These are phyloP conservation scores for Tardiomyces digboiensis DNA, from an alignment of 1,139 yeast genomes.

Conservation along the genomic window DNA sequence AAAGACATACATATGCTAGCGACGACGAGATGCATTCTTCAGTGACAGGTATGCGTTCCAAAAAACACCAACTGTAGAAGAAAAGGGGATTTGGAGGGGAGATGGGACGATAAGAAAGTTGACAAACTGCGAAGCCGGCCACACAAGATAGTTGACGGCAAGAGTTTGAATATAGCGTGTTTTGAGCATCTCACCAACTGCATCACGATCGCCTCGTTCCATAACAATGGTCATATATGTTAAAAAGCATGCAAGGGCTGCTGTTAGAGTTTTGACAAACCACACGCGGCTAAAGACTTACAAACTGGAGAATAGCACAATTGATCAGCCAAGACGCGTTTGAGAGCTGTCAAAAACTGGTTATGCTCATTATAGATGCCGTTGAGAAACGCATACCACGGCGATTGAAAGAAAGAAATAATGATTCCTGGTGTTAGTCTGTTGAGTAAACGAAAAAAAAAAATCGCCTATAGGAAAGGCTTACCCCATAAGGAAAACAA, in stretches of 20 bases:
- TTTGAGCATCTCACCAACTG: conserved; percentile 52
- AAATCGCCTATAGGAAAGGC: conserved; percentile 23
- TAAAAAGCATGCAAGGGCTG: conserved; percentile 62
- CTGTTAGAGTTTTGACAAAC: conserved; percentile 3
- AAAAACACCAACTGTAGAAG: conserved; percentile 78
- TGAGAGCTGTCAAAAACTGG: conserved; percentile 68
- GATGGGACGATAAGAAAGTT: conserved; percentile 78
- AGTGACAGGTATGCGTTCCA: conserved; percentile 92
- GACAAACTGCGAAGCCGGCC: conserved; percentile 92
- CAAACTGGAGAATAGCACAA: conserved; percentile 76
- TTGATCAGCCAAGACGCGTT: conserved; percentile 87
- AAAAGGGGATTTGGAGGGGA: conserved; percentile 80
- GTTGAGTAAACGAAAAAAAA: not conserved
- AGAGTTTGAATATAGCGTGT: conserved; percentile 67
- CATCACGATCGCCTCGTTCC: conserved; percentile 62
- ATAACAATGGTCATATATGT: conserved; percentile 75
- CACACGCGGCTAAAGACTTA: conserved; percentile 1
- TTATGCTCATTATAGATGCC: conserved; percentile 66
- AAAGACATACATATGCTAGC: no score
- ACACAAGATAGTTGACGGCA: conserved; percentile 71
- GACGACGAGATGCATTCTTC: conserved; percentile 39
- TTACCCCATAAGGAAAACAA: conserved; percentile 69
- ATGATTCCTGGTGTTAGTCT: conserved; percentile 36
- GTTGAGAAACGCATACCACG: conserved; percentile 83
- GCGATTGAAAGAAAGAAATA: conserved; percentile 74